Evolutionary conservation across 1,284 basidiomycete genomes (phyloP).

Genomic region (Singerocomus rubriflavus): DNA sequence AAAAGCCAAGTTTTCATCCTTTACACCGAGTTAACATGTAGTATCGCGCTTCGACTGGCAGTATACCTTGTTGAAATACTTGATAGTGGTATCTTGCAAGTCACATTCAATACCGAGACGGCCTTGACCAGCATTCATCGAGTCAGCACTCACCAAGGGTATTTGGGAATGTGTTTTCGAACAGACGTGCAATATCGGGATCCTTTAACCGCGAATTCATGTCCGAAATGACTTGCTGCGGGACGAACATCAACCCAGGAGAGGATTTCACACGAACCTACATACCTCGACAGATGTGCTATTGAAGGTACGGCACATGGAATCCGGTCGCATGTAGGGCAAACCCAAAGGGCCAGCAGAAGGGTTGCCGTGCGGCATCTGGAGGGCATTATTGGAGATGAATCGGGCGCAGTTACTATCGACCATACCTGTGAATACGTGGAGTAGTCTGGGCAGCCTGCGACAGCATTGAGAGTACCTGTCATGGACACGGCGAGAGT

Average conservation of each 20-base stretch:
- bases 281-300: slow-evolving; percentile 67
- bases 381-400: slow-evolving; percentile 1
- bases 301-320: slow-evolving; percentile 68
- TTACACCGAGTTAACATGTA: slow-evolving; percentile 3
- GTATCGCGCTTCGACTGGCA: neutral
- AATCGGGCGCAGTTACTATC: neutral
- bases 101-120: neutral
- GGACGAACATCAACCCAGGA: neutral
- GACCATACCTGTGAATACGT: slow-evolving; percentile 52
- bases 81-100: slow-evolving; percentile 65
- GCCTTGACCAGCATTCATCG: neutral
- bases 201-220: slow-evolving; percentile 70
- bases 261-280: slow-evolving; percentile 1
- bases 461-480: slow-evolving; percentile 30
- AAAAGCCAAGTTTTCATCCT: slow-evolving; percentile 68
- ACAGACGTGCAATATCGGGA: slow-evolving; percentile 69
- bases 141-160: slow-evolving; percentile 53
- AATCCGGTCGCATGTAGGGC: slow-evolving; percentile 68
- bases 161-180: slow-evolving; percentile 77
- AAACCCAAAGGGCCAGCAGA: slow-evolving; percentile 60
- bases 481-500: slow-evolving; percentile 18
- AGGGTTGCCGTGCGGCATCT: slow-evolving; percentile 56
- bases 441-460: slow-evolving; percentile 62
- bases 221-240: slow-evolving; percentile 61
- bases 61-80: slow-evolving; percentile 60